Evolutionary conservation across 257 asterid species (phyloP), one percentile per base, ranked within the genome.

Genomic region (Mitragyna speciosa): DNA sequence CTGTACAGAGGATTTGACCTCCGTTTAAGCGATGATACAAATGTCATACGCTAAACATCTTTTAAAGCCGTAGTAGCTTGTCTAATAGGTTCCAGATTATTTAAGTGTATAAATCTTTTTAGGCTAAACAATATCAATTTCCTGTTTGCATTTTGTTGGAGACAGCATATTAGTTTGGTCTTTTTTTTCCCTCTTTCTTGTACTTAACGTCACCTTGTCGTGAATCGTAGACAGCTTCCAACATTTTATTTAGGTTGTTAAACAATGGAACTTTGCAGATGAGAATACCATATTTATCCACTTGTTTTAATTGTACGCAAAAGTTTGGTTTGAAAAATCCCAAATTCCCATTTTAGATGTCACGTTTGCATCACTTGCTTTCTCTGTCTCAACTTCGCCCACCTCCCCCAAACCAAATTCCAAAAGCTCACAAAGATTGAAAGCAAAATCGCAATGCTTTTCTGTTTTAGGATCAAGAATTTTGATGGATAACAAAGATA

Each of bases 191-290:
- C 22, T 36, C 2, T 22, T 7, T n/a, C 39, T 72, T 48, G 41
- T 4, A 45, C 56, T n/a, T 30, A 43, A 45, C 41, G 49, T 30
- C 17, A 49, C 63, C 33, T 5, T 56, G 51, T 39, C 52, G 36
- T 58, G 17, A 39, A 39, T 56, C 49, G 9, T 59, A 33, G 17
- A 74, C 6, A 49, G 14, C 68, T 51, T 48, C 41, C 43, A 24
- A 68, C 30, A 24, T n/a, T 10, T 24, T 52, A 24, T 17, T n/a
- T 5, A 9, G 76, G 76, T 64, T 82, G 47, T 63, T 81, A 72
- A 67, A 31, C 68, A 39, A 47, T 28, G 52, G 67, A 68, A 75
- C 41, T 36, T 61, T 65, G 74, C 33, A 16, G 70, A 10, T 0
- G 56, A 75, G 76, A 56, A 67, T 24, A 54, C 31, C 74, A 30